Base-by-base conservation (phyloP, 495 filamentous ascomycete species). In the Penicilliopsis zonata region DNA sequence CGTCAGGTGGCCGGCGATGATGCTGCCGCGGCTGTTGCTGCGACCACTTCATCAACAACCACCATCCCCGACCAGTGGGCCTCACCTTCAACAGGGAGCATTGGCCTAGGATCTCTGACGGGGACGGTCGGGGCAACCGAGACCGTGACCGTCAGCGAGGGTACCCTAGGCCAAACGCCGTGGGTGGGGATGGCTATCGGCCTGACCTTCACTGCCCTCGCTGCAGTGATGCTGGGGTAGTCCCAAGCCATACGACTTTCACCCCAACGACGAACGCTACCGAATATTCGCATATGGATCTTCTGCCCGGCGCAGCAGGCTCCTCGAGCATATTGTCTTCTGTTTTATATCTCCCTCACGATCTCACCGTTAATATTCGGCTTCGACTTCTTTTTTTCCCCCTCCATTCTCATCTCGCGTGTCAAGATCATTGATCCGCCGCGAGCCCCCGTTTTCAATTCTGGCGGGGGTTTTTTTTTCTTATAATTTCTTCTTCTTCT, bases 151-250 rank as follows among this genome's bases (percentile, higher is more conserved):
- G 57, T 49, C 22, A 66, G 58, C 35, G 62, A 66, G 37, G 62
- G 62, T 17, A 56, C 53, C 7, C 44, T 66, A 0, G 62, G 62
- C 14, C 59, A 66, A 35, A 58, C 62, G 1, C 62, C 62, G 18
- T 66, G 62, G 62, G 61, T 63, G 31, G 62, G 62, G 15, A 64
- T 64, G 60, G 62, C 56, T 10, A 61, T 66, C 30, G 62, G 62
- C 16, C 31, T 66, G 31, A 61, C 58, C 14, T 64, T 52, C 30
- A 66, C 62, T 18, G 55, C 59, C 6, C 33, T 64, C 18, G 53
- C 62, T 9, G 62, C 62, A 7, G 57, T 63, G 17, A 64, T 63
- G 58, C 42, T 66, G 32, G 62, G 62, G 18, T 64, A 35, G 39
- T 13, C 13, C 14, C 10, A 27, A 5, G 24, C 10, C 2, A 14